phyloP scores from a whole-genome alignment of 441 rosid species.

The Breynia disticha region DNA sequence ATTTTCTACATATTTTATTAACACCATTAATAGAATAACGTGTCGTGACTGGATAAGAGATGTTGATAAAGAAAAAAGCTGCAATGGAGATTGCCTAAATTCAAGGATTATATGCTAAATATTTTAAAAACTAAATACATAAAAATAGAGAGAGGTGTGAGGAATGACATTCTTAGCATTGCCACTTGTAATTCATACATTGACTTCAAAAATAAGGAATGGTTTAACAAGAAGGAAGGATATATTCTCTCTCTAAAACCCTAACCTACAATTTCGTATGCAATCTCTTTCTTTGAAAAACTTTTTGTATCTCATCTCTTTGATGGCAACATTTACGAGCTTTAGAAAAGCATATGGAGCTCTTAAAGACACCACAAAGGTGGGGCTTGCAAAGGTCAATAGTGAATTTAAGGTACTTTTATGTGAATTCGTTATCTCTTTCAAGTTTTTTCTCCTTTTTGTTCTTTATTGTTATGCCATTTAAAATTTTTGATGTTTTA shows the following conservation, averaged over 20 bases:
- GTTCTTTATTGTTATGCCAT: not conserved
- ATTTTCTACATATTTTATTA: too few species aligned
- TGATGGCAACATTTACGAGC: constrained; percentile 60
- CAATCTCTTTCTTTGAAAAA: not conserved
- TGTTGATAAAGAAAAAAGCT: too few species aligned
- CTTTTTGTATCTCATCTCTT: not conserved
- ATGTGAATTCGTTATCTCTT: not conserved
- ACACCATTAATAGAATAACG: too few species aligned
- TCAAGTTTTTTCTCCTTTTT: not conserved
- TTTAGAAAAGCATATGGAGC: constrained; percentile 76
- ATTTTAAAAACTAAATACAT: too few species aligned
- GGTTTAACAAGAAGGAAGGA: not conserved
- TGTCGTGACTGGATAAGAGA: too few species aligned
- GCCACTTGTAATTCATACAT: too few species aligned
- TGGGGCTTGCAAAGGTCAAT: constrained; percentile 78
- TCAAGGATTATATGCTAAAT: too few species aligned
- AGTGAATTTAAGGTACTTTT: constrained; percentile 63
- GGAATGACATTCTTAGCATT: too few species aligned
- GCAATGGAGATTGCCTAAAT: too few species aligned
- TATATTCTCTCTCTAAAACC: not conserved
- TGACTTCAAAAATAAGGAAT: too few species aligned
- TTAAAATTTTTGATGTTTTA: not conserved
- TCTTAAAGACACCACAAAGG: constrained; percentile 70
- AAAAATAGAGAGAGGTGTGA: too few species aligned
- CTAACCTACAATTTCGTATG: too few species aligned